Base-by-base conservation (phyloP, 1,284 basidiomycete genomes). In the Ustilago crameri region DNA sequence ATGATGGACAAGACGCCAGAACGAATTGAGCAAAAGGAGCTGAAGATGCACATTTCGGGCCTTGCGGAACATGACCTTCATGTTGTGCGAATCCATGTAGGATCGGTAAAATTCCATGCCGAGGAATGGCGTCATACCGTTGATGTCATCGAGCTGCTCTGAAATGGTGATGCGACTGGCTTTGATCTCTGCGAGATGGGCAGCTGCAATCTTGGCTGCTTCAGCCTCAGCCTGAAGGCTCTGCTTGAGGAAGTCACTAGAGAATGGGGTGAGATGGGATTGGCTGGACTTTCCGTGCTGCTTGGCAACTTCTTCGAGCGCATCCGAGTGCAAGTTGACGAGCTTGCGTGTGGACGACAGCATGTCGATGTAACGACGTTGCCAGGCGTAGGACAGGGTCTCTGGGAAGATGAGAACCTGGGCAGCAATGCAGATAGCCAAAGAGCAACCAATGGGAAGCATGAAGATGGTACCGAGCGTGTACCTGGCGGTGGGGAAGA, bases 371-470 rank as follows among this genome's bases (percentile, higher is more conserved):
- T 85, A 69, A 74, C 84, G 73, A 73, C 65, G 23, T 85, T 78
- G 73, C 64, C 85, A 86, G 1, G 82, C 83, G 67, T 90, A 88
- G 59, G 88, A 89, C 58, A 91, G 84, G 9, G 89, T 88, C 82
- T 91, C 88, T 0, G 91, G 91, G 79, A 92, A 93, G 61, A 92
- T 85, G 34, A 92, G 76, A 17, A 90, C 67, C 24, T 89, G 86
- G 14, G 65, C 22, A 23, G 60, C 68, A 2, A 75, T 51, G 23
- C 69, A 60, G 50, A 79, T 70, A 30, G 66, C 76, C 20, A 77
- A 27, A 5, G 61, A 54, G 43, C 54, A 62, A 34, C 73, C 76
- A 34, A 66, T 64, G 10, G 69, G 67, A n/a, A 68, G 53, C 59
- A 78, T 61, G 45, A 72, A 58, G 68, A 84, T 78, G 27, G 83